A percentile compares a stretch with the other conserved stretches of the same genome.
These are phyloP conservation scores for Magnaporthiopsis rhizophila DNA, from an alignment of 2,329 filamentous ascomycete genomes.

Conservation along the genomic window DNA sequence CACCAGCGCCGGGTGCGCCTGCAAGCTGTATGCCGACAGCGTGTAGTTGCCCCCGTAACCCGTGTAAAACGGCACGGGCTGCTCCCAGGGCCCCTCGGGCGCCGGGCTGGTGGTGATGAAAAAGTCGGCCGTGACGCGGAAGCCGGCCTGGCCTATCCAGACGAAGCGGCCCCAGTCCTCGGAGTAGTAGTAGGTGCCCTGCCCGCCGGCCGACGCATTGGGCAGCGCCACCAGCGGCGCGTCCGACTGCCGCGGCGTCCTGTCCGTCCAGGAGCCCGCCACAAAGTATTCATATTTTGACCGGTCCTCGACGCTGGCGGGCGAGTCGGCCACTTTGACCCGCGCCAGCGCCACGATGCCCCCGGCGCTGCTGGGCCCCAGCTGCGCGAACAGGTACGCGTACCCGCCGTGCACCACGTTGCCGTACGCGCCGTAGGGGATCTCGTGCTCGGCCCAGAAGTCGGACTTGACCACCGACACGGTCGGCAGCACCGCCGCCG, in stretches of 20 bases:
- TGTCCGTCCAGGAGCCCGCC: neutral
- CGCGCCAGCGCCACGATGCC: conserved; percentile 2
- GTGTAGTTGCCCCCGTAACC: conserved; percentile 1
- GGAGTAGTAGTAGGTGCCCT: conserved; percentile 6
- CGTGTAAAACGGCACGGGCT: conserved; percentile 1
- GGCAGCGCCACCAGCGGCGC: neutral
- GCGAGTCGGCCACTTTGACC: neutral
- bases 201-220: conserved; percentile 6
- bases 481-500: neutral
- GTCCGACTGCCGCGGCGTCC: neutral
- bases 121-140: neutral
- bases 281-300: conserved; percentile 4
- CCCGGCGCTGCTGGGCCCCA: no score
- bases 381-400: conserved; percentile 4
- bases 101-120: conserved; percentile 4
- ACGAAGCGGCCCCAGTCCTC: conserved; percentile 2
- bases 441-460: neutral
- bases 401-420: conserved; percentile 1
- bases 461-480: neutral
- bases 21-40: conserved; percentile 1
- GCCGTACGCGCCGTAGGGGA: conserved; percentile 6
- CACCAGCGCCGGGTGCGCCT: conserved; percentile 4
- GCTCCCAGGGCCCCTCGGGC: conserved; percentile 4
- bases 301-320: neutral
- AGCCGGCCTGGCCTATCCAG: conserved; percentile 2